A percentile compares a stretch with the other conserved stretches of the same genome.
Evolutionary conservation across 2,329 filamentous ascomycete genomes (phyloP).

Genomic region (Penicillium sp.): DNA sequence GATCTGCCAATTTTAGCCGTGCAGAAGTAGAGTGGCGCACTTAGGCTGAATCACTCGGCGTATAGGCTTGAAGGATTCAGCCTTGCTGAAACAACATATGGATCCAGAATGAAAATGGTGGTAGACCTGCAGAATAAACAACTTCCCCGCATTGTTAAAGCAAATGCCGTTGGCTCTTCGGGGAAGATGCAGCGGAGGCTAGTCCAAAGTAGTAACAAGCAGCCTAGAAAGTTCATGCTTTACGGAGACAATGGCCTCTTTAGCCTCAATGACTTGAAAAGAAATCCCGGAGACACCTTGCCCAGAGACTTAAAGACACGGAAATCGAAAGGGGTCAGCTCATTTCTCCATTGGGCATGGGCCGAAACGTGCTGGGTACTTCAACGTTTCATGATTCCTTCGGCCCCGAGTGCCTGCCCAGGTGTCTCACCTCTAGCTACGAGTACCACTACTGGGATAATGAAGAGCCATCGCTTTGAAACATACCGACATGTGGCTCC

Average conservation of each 20-base stretch:
- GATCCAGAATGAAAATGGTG: neutral
- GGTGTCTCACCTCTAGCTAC: neutral
- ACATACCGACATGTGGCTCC: neutral
- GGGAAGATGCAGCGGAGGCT: neutral
- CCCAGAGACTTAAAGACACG: neutral
- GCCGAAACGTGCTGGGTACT: neutral
- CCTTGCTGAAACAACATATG: neutral
- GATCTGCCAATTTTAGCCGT: slow-evolving; percentile 11
- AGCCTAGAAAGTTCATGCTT: neutral
- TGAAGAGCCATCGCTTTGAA: no score
- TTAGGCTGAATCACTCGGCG: slow-evolving; percentile 17
- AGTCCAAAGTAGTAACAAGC: neutral
- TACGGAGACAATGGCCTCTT: neutral
- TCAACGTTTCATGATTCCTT: neutral
- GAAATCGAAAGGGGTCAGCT: neutral
- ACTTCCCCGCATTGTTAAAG: slow-evolving; percentile 5
- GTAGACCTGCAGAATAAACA: neutral
- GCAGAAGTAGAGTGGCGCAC: slow-evolving; percentile 4
- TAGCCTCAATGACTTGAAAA: neutral
- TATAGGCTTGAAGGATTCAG: neutral
- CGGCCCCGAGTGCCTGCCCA: neutral
- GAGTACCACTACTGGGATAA: no score
- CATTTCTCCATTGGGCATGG: slow-evolving; percentile 1
- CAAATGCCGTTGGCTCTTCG: neutral
- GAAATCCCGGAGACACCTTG: no score